These are phyloP conservation scores for Salix brachista DNA, from an alignment of 345 rosid genomes.

Conservation along the genomic window DNA sequence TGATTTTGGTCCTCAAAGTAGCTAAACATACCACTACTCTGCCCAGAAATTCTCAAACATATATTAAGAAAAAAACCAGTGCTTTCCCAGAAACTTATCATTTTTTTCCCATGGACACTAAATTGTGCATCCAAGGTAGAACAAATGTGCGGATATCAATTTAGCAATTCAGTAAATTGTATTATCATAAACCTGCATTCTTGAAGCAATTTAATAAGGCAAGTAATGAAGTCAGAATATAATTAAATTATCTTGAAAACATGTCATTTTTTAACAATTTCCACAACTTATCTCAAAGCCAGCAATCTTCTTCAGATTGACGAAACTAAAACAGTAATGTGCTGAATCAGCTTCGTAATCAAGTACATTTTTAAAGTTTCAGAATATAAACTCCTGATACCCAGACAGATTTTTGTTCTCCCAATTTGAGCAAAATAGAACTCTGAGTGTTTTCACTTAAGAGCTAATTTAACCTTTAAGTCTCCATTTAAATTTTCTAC, in stretches of 20 bases:
- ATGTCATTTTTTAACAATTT: background rate
- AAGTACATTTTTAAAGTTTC: slow-evolving; percentile 2
- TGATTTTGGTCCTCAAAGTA: no score
- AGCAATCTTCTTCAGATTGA: background rate
- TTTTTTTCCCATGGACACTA: background rate
- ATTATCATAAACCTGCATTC: background rate
- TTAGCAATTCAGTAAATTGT: background rate
- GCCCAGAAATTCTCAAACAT: background rate
- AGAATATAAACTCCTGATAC: background rate
- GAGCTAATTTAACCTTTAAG: background rate
- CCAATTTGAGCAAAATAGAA: background rate
- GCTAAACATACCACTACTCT: no score
- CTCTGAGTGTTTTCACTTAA: background rate
- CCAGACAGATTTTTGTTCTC: background rate
- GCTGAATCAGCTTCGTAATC: background rate
- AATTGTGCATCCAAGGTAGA: background rate
- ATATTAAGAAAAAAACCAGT: background rate
- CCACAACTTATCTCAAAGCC: background rate
- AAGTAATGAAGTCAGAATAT: background rate
- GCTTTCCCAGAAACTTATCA: background rate
- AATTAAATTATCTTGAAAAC: background rate
- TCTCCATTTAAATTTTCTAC: background rate
- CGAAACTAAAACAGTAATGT: background rate
- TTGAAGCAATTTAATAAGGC: background rate
- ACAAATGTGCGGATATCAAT: background rate